Evolutionary conservation across 495 filamentous ascomycete genomes (phyloP).

Genomic region (Lophium mytilinum): DNA sequence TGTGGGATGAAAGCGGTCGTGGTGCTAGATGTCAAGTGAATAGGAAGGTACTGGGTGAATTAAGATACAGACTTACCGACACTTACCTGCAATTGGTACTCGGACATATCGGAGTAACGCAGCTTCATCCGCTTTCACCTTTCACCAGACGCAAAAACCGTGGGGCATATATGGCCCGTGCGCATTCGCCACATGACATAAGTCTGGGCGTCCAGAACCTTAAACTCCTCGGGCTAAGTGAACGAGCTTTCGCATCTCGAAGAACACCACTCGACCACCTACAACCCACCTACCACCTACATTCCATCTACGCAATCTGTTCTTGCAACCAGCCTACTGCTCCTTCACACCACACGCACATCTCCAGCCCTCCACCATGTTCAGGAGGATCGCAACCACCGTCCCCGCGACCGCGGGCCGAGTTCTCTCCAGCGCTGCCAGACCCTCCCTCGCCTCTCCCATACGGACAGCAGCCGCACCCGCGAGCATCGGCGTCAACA

Average conservation of each 20-base stretch:
- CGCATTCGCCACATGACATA: constrained; percentile 23
- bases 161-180: constrained; percentile 19
- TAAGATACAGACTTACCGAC: no score
- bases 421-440: constrained; percentile 13
- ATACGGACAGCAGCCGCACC: constrained; percentile 16
- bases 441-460: constrained; percentile 22
- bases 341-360: neutral
- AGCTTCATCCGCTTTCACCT: neutral
- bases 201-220: constrained; percentile 13
- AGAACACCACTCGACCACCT: constrained; percentile 1
- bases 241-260: constrained; percentile 2
- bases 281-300: neutral
- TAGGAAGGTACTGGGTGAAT: no score
- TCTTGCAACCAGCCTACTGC: neutral
- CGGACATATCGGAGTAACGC: no score
- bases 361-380: constrained; percentile 12
- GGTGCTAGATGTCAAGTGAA: no score
- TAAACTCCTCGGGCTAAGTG: neutral
- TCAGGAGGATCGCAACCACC: constrained; percentile 19
- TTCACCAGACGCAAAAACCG: constrained; percentile 5
- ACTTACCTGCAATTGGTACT: no score
- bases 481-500: constrained; percentile 6
- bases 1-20: no score
- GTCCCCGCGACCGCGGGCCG: constrained; percentile 19
- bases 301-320: constrained; percentile 4